These are phyloP conservation scores for Aspergillus versicolor DNA, from an alignment of 2,329 filamentous ascomycete genomes.

Conservation along the genomic window DNA sequence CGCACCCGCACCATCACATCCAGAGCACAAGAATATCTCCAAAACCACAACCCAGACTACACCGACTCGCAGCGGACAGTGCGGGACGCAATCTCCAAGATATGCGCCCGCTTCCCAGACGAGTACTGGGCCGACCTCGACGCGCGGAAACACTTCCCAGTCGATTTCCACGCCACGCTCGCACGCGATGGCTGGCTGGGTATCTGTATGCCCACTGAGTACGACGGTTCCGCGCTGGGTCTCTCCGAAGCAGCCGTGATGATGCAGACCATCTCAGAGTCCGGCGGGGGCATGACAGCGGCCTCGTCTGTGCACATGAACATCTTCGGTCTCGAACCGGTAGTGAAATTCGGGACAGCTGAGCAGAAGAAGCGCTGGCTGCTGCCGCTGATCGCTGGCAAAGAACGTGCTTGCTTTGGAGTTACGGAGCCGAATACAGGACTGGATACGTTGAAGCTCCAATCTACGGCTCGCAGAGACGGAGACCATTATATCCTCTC, in stretches of 20 bases:
- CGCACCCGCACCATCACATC: conserved; percentile 11
- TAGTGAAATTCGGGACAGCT: conserved; percentile 45
- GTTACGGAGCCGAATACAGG: conserved; percentile 48
- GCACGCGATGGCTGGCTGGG: conserved; percentile 47
- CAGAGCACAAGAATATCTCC: conserved; percentile 24
- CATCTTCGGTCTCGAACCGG: conserved; percentile 48
- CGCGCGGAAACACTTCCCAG: conserved; percentile 37
- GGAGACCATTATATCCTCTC: conserved; percentile 38
- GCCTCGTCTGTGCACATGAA: conserved; percentile 49
- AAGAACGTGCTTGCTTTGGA: conserved; percentile 44
- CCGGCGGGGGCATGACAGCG: conserved; percentile 44
- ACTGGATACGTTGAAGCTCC: conserved; percentile 43
- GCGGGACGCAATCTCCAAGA: conserved; percentile 45
- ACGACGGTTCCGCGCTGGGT: conserved; percentile 45
- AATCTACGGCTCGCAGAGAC: conserved; percentile 36
- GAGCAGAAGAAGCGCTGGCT: conserved; percentile 45
- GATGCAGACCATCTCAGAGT: conserved; percentile 51
- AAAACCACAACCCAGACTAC: conserved; percentile 16
- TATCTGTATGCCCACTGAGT: conserved; percentile 45
- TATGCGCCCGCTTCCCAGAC: conserved; percentile 44
- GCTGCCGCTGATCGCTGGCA: conserved; percentile 40
- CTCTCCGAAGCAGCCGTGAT: conserved; percentile 46
- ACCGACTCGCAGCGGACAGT: conserved; percentile 30
- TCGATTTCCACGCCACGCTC: conserved; percentile 42
- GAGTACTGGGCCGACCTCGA: conserved; percentile 45